Evolutionary conservation across 805 yeast genomes (phyloP).

Genomic region (Suhomyces emberorum): DNA sequence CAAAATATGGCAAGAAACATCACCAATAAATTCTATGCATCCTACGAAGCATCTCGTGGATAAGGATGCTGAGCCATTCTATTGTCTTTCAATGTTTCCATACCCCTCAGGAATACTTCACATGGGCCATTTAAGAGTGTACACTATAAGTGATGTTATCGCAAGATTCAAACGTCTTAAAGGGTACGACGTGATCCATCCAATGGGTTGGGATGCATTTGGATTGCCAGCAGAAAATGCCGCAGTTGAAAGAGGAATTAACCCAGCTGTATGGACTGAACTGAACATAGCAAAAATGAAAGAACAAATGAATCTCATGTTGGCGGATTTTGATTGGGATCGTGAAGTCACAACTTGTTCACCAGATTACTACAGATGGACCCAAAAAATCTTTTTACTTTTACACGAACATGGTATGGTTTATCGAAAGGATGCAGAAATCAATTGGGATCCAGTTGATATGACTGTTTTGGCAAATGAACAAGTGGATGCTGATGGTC

Average conservation of each 20-base stretch:
- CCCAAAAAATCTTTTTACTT: conserved; percentile 79
- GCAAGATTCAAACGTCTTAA: conserved; percentile 73
- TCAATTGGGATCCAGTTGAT: conserved; percentile 98
- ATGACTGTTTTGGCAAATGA: conserved; percentile 92
- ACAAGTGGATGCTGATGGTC: conserved; percentile 88
- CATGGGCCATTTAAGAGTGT: conserved; percentile 92
- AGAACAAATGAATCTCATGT: conserved; percentile 70
- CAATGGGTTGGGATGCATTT: conserved; percentile 99
- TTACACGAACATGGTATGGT: conserved; percentile 77
- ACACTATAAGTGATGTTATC: conserved; percentile 82
- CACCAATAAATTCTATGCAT: conserved; percentile 33
- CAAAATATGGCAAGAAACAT: conserved; percentile 40
- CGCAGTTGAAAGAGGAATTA: conserved; percentile 78
- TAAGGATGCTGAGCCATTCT: conserved; percentile 39
- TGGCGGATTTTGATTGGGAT: conserved; percentile 92
- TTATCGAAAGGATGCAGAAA: conserved; percentile 79
- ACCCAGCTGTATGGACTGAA: conserved; percentile 82
- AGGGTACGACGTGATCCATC: conserved; percentile 81
- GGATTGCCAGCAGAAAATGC: conserved; percentile 99
- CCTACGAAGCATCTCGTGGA: conserved; percentile 25
- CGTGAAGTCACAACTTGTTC: conserved; percentile 82
- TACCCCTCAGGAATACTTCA: conserved; percentile 93
- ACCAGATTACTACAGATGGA: conserved; percentile 88
- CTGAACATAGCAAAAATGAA: conserved; percentile 83
- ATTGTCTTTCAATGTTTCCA: conserved; percentile 86